Evolutionary conservation across 2,329 filamentous ascomycete species (phyloP).

Genomic region (Scortechinia acanthostroma): DNA sequence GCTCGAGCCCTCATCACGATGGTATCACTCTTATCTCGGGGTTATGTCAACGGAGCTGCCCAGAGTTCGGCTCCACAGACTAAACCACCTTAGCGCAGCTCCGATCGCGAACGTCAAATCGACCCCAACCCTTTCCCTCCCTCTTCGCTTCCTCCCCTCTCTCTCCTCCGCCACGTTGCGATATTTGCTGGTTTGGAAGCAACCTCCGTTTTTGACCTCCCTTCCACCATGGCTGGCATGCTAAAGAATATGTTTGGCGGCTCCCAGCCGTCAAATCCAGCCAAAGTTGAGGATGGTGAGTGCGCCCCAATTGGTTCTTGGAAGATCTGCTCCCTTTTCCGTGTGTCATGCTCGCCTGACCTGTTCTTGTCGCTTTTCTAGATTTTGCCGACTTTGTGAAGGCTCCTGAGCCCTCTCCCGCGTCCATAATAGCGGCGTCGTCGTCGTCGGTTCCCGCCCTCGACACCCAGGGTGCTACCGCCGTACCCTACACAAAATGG

Average conservation of each 20-base stretch:
- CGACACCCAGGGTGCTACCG: constrained; percentile 17
- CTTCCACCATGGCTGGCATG: not conserved
- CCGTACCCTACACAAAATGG: constrained; percentile 80
- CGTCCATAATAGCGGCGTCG: not conserved
- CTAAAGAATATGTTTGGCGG: not conserved
- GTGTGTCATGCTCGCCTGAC: too few species aligned
- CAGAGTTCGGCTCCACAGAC: too few species aligned
- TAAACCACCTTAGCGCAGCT: too few species aligned
- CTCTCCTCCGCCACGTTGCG: not conserved
- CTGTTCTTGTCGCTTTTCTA: too few species aligned
- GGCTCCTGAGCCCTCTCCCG: not conserved
- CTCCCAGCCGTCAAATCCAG: not conserved
- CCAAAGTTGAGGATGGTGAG: not conserved
- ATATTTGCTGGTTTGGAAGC: too few species aligned
- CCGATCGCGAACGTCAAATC: too few species aligned
- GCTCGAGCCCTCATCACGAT: too few species aligned
- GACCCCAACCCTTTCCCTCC: not conserved
- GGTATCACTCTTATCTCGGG: too few species aligned
- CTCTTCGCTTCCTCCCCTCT: not conserved
- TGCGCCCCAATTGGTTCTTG: too few species aligned
- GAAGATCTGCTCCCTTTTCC: not conserved
- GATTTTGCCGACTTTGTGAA: not conserved
- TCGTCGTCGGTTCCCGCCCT: not conserved
- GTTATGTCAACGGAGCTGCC: too few species aligned
- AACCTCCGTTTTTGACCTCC: too few species aligned